A percentile compares a stretch with the other conserved stretches of the same genome.
Conservation (phyloP, 2,329 filamentous ascomycete species). For the Amylocarpus encephaloides region DNA sequence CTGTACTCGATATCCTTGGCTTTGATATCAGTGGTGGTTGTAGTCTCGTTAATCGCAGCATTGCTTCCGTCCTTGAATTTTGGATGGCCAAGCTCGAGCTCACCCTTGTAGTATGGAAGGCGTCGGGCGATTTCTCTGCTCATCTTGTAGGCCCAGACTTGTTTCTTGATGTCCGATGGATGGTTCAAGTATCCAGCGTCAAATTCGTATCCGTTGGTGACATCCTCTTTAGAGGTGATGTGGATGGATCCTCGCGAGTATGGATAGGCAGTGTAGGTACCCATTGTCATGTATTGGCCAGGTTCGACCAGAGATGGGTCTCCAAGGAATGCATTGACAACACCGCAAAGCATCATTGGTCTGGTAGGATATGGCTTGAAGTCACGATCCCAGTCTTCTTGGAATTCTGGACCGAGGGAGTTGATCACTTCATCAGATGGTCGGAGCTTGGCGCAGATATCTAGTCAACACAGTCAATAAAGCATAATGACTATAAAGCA, state of each 20-base stretch:
- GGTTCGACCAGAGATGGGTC: constrained; percentile 35
- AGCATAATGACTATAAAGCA: neutral
- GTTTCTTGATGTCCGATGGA: constrained; percentile 49
- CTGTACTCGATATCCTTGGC: constrained; percentile 35
- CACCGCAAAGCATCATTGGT: constrained; percentile 45
- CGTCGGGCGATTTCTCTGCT: constrained; percentile 55
- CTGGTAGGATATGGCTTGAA: constrained; percentile 35
- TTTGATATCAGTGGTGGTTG: constrained; percentile 23
- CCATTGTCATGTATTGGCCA: constrained; percentile 47
- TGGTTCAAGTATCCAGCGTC: constrained; percentile 52
- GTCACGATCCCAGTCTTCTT: constrained; percentile 48
- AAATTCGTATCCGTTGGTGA: constrained; percentile 45
- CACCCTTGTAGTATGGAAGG: constrained; percentile 44
- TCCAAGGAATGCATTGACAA: constrained; percentile 41
- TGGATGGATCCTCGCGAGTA: constrained; percentile 56
- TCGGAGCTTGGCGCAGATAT: constrained; percentile 50
- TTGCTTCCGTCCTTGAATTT: constrained; percentile 37
- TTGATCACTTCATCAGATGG: constrained; percentile 49
- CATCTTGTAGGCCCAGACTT: constrained; percentile 59
- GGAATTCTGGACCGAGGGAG: constrained; percentile 46
- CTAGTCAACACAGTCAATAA: constrained; percentile 24
- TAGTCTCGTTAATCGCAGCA: constrained; percentile 31
- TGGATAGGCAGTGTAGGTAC: constrained; percentile 51
- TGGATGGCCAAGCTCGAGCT: constrained; percentile 39
- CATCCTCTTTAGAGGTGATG: constrained; percentile 41